A percentile compares a stretch with the other conserved stretches of the same genome.
Conservation (phyloP, 2,329 filamentous ascomycete species). For the Teratosphaeria viscida region DNA sequence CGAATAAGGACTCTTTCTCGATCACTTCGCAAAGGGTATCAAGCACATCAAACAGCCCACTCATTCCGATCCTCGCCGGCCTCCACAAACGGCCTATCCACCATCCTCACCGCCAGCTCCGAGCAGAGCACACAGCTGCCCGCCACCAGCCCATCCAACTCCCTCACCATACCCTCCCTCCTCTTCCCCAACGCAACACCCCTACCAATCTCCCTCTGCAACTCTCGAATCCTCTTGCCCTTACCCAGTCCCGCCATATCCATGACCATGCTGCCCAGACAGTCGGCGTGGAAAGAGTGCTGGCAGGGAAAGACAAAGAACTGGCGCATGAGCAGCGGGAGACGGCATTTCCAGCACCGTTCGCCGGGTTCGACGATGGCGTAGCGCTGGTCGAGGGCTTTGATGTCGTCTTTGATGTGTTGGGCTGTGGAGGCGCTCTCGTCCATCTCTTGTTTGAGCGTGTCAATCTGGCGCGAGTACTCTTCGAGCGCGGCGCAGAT, state of each 20-base stretch:
- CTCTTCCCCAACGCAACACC: slow-evolving; percentile 57
- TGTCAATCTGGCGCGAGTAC: slow-evolving; percentile 84
- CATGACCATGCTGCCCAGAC: slow-evolving; percentile 74
- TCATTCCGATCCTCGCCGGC: slow-evolving; percentile 63
- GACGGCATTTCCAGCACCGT: slow-evolving; percentile 76
- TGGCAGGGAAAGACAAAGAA: slow-evolving; percentile 99
- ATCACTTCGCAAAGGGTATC: neutral
- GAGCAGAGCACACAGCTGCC: slow-evolving; percentile 88
- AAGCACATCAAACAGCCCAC: slow-evolving; percentile 53
- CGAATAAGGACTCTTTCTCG: neutral
- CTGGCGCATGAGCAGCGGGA: slow-evolving; percentile 78
- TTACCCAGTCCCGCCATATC: slow-evolving; percentile 68
- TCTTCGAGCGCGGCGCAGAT: slow-evolving; percentile 90
- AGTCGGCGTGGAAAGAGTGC: slow-evolving; percentile 95
- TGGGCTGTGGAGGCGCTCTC: slow-evolving; percentile 78
- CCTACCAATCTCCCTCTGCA: slow-evolving; percentile 74
- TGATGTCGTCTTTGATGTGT: slow-evolving; percentile 85
- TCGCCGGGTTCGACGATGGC: slow-evolving; percentile 95
- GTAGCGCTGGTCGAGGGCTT: slow-evolving; percentile 74
- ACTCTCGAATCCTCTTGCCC: slow-evolving; percentile 69
- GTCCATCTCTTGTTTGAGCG: slow-evolving; percentile 87
- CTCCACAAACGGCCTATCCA: slow-evolving; percentile 84
- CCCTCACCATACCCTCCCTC: slow-evolving; percentile 72
- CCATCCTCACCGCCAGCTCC: slow-evolving; percentile 85
- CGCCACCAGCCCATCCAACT: slow-evolving; percentile 86